Evolutionary conservation across 768 basidiomycete genomes (phyloP).

Genomic region (Tylopilus plumbeoviolaceoides): DNA sequence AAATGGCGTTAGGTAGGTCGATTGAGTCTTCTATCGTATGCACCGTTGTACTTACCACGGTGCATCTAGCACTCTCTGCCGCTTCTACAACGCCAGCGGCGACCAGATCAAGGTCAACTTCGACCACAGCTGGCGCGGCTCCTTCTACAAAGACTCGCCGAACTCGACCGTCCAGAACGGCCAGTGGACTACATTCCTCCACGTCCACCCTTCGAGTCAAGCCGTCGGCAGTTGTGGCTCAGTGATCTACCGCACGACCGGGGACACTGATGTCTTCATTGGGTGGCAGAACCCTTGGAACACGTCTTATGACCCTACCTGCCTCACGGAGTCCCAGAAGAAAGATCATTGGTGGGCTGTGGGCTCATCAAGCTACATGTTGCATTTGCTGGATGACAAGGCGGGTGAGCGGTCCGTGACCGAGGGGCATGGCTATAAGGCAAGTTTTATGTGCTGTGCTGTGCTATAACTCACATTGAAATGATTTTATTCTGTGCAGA

Average conservation of each 20-base stretch:
- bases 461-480: neutral
- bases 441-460: neutral
- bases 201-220: no score
- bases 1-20: neutral
- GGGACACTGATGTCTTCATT: no score
- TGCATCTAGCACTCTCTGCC: neutral
- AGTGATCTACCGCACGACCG: no score
- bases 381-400: neutral
- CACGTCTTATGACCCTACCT: no score
- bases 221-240: no score
- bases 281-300: no score
- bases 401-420: neutral
- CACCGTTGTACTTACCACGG: neutral
- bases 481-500: neutral
- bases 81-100: neutral
- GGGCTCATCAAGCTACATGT: neutral
- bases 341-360: no score
- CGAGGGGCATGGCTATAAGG: neutral
- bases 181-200: neutral
- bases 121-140: neutral
- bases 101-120: neutral
- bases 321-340: no score
- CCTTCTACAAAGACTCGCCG: neutral
- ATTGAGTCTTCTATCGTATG: neutral
- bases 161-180: neutral